These are phyloP conservation scores for Pisolithus sp. DNA, from an alignment of 768 basidiomycete species.

Conservation along the genomic window DNA sequence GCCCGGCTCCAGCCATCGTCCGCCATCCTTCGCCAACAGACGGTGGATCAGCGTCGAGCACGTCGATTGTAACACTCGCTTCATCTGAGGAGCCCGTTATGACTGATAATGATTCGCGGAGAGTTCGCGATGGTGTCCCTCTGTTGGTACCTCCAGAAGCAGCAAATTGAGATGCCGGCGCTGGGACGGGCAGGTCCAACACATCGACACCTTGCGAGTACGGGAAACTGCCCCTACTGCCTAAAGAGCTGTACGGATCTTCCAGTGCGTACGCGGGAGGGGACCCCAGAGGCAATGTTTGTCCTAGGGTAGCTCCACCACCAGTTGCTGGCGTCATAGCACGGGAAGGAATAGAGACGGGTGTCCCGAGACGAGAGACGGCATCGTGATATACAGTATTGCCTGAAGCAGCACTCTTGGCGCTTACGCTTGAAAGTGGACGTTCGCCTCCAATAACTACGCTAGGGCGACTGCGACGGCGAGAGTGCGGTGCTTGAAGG, in stretches of 20 bases:
- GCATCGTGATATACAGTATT: constrained; percentile 63
- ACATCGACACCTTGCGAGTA: constrained; percentile 35
- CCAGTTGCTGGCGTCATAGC: constrained; percentile 40
- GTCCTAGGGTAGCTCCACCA: constrained; percentile 12
- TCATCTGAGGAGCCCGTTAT: constrained; percentile 27
- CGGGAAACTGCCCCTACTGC: constrained; percentile 18
- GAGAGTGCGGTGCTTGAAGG: constrained; percentile 20
- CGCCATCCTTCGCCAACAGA: constrained; percentile 56
- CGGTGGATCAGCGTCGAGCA: constrained; percentile 68
- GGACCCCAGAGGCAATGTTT: constrained; percentile 16
- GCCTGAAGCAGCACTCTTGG: constrained; percentile 45
- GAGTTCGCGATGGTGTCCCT: constrained; percentile 31
- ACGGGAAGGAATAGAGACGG: constrained; percentile 35
- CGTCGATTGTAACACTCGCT: constrained; percentile 42
- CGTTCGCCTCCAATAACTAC: constrained; percentile 37
- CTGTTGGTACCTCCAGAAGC: constrained; percentile 30
- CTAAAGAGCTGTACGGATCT: constrained; percentile 26
- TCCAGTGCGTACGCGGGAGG: constrained; percentile 26
- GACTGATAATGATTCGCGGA: constrained; percentile 31
- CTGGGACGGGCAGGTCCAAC: constrained; percentile 53
- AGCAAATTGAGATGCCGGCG: constrained; percentile 47
- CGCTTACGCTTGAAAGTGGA: constrained; percentile 54
- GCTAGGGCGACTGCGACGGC: constrained; percentile 31
- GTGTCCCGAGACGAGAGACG: constrained; percentile 38
- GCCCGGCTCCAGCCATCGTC: constrained; percentile 36